A percentile compares a stretch with the other conserved stretches of the same genome.
These are phyloP conservation scores for Candida sp. DNA, from an alignment of 1,139 yeast genomes.

Conservation along the genomic window DNA sequence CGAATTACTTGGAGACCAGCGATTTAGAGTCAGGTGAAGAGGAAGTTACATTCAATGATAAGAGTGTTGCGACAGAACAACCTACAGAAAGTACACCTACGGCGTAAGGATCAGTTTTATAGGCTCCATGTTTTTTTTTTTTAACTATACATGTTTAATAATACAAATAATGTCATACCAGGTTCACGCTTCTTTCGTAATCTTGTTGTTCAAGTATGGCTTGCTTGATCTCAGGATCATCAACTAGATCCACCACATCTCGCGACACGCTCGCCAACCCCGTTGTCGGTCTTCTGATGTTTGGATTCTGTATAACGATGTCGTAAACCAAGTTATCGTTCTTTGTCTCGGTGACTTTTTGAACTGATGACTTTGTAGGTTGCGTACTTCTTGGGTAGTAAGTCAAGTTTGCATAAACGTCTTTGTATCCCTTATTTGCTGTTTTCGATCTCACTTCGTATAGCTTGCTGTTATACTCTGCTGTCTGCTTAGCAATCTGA, in stretches of 20 bases:
- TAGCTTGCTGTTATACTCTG: constrained; percentile 68
- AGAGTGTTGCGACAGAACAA: neutral
- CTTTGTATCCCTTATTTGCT: constrained; percentile 66
- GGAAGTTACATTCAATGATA: constrained; percentile 19
- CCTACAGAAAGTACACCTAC: neutral
- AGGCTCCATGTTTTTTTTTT: neutral
- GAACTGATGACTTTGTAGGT: constrained; percentile 48
- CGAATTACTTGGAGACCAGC: constrained; percentile 20
- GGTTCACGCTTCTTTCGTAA: constrained; percentile 42
- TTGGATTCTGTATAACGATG: constrained; percentile 29
- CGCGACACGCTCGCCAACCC: constrained; percentile 66
- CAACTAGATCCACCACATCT: constrained; percentile 57
- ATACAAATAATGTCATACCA: constrained; percentile 5
- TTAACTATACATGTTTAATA: constrained; percentile 8
- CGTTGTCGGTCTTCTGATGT: constrained; percentile 48
- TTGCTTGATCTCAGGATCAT: constrained; percentile 55
- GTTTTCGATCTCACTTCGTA: constrained; percentile 62
- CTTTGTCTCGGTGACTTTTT: constrained; percentile 18
- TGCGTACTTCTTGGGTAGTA: constrained; percentile 82
- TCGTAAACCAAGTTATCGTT: constrained; percentile 43
- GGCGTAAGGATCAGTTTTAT: neutral
- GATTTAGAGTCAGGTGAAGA: constrained; percentile 32
- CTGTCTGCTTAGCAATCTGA: constrained; percentile 80
- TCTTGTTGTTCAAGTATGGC: constrained; percentile 73
- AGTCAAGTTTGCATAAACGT: constrained; percentile 79